Conservation (phyloP, 768 basidiomycete genomes). For the Suillus placidus region DNA sequence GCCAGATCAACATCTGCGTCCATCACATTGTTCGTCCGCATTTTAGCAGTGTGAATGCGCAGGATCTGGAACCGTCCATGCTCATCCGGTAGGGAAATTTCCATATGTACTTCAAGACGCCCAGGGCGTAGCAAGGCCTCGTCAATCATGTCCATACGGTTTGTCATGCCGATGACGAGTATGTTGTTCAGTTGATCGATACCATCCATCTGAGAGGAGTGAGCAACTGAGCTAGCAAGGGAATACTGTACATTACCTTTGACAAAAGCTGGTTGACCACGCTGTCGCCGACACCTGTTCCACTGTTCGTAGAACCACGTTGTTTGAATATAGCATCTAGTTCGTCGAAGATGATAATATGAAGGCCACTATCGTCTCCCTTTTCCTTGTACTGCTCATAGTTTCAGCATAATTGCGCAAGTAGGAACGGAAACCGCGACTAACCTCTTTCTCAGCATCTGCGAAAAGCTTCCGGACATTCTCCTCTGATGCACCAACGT, state of each 20-base stretch:
- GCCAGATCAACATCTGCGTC: slow-evolving; percentile 78
- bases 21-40: slow-evolving; percentile 92
- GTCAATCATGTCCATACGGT: slow-evolving; percentile 97
- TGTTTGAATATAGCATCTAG: slow-evolving; percentile 99
- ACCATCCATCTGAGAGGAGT: slow-evolving; percentile 84
- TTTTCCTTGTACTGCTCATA: slow-evolving; percentile 86
- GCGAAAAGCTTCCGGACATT: slow-evolving; percentile 96
- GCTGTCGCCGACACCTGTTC: slow-evolving; percentile 98
- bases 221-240: slow-evolving; percentile 7
- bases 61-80: slow-evolving; percentile 91
- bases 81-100: slow-evolving; percentile 97
- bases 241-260: slow-evolving; percentile 60
- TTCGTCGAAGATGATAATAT: slow-evolving; percentile 99
- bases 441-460: slow-evolving; percentile 97
- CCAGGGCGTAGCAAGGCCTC: slow-evolving; percentile 97
- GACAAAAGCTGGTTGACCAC: slow-evolving; percentile 98
- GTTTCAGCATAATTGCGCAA: slow-evolving; percentile 10
- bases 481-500: slow-evolving; percentile 96
- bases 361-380: slow-evolving; percentile 93
- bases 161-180: slow-evolving; percentile 99
- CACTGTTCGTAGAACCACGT: slow-evolving; percentile 86
- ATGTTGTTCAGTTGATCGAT: slow-evolving; percentile 99
- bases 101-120: slow-evolving; percentile 99
- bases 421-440: background rate
- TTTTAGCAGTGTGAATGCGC: slow-evolving; percentile 92